phyloP scores from a whole-genome alignment of 2,329 filamentous ascomycete genomes.

The Capronia coronata region DNA sequence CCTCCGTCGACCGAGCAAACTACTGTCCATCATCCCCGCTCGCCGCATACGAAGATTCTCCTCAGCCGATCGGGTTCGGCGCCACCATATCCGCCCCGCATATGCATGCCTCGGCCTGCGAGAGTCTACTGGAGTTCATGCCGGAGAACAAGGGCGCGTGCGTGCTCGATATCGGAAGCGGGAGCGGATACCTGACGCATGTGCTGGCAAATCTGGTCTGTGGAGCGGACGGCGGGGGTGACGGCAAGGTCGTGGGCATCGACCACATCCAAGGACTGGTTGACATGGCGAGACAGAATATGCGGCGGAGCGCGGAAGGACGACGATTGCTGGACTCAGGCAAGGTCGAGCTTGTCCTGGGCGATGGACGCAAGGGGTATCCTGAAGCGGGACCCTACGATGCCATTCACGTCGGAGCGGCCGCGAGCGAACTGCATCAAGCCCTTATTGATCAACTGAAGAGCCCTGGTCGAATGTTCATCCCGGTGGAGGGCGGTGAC shows the following conservation, averaged over 20 bases:
- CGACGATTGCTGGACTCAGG: slow-evolving; percentile 55
- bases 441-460: slow-evolving; percentile 70
- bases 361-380: slow-evolving; percentile 66
- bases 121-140: slow-evolving; percentile 55
- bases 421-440: slow-evolving; percentile 65
- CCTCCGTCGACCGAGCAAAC: slow-evolving; percentile 80
- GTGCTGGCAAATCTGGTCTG: slow-evolving; percentile 70
- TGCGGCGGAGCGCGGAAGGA: slow-evolving; percentile 57
- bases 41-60: slow-evolving; percentile 65
- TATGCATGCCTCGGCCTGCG: slow-evolving; percentile 63
- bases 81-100: slow-evolving; percentile 69
- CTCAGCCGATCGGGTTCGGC: slow-evolving; percentile 59
- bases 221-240: slow-evolving; percentile 34
- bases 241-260: slow-evolving; percentile 58
- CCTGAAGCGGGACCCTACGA: slow-evolving; percentile 62
- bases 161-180: slow-evolving; percentile 68
- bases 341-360: slow-evolving; percentile 64
- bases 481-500: slow-evolving; percentile 50
- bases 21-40: slow-evolving; percentile 45
- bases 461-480: slow-evolving; percentile 65
- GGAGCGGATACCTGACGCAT: slow-evolving; percentile 79
- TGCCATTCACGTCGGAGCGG: slow-evolving; percentile 91
- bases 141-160: slow-evolving; percentile 45
- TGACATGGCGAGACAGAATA: slow-evolving; percentile 58
- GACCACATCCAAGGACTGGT: slow-evolving; percentile 65